These are phyloP conservation scores for Penicillium paxilli DNA, from an alignment of 495 filamentous ascomycete genomes.

Conservation along the genomic window DNA sequence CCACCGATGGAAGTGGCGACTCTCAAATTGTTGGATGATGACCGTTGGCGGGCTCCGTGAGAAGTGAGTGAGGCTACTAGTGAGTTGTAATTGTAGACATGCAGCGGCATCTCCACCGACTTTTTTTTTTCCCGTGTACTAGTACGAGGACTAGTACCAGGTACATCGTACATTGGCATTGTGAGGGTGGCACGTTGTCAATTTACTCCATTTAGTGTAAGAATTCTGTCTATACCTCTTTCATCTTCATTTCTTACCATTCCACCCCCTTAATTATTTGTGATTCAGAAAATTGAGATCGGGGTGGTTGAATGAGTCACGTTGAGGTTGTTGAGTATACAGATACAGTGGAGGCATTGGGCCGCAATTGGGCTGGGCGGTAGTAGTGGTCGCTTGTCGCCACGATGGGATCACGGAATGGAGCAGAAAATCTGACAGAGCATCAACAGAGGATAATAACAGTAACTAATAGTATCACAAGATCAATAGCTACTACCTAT, in stretches of 20 bases:
- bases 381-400: background rate
- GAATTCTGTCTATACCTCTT: no score
- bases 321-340: background rate
- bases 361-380: slow-evolving; percentile 18
- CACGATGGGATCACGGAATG: background rate
- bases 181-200: background rate
- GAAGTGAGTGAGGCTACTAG: background rate
- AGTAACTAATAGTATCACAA: no score
- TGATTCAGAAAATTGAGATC: background rate
- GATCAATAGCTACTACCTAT: no score
- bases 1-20: background rate
- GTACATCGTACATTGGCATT: background rate
- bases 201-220: background rate
- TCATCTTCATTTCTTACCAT: no score
- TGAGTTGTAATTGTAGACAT: background rate
- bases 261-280: no score
- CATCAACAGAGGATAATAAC: no score
- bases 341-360: slow-evolving; percentile 27
- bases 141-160: no score
- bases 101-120: slow-evolving; percentile 27
- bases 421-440: no score
- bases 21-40: background rate
- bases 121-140: slow-evolving; percentile 24
- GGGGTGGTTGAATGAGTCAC: background rate
- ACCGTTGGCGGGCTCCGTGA: background rate